Conservation (phyloP, 345 rosid genomes). For the Salix viminalis region DNA sequence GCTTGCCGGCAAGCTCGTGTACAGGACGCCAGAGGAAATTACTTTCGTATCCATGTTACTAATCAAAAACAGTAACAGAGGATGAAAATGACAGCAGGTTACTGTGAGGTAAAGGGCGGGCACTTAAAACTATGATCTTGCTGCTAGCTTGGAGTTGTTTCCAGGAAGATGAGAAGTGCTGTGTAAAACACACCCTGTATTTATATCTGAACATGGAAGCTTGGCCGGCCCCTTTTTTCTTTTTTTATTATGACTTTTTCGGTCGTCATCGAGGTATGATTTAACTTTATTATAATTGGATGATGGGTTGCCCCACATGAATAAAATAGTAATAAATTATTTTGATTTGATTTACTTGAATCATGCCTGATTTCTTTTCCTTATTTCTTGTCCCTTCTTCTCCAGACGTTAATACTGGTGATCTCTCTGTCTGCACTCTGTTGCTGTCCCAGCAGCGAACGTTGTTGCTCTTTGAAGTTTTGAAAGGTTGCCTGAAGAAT, state of each 20-base stretch:
- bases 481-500: background rate
- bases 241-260: background rate
- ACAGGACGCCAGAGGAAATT: slow-evolving; percentile 52
- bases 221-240: background rate
- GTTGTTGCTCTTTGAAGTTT: background rate
- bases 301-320: background rate
- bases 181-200: background rate
- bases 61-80: background rate
- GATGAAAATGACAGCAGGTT: background rate
- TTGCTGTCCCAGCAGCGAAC: background rate
- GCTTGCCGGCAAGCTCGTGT: slow-evolving; percentile 51
- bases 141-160: background rate
- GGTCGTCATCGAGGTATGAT: background rate
- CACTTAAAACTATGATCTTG: background rate
- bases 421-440: background rate
- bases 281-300: background rate
- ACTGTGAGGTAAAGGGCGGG: background rate
- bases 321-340: background rate
- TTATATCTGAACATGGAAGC: background rate
- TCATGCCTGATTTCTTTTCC: background rate
- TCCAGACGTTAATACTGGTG: background rate
- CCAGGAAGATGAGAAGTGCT: background rate
- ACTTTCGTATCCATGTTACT: slow-evolving; percentile 51
- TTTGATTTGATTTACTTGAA: background rate
- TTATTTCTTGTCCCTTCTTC: no score